Evolutionary conservation across 75 land plant species (phyloP), one percentile per base, ranked within the genome.

Genomic region (Selaginella tamariscina): DNA sequence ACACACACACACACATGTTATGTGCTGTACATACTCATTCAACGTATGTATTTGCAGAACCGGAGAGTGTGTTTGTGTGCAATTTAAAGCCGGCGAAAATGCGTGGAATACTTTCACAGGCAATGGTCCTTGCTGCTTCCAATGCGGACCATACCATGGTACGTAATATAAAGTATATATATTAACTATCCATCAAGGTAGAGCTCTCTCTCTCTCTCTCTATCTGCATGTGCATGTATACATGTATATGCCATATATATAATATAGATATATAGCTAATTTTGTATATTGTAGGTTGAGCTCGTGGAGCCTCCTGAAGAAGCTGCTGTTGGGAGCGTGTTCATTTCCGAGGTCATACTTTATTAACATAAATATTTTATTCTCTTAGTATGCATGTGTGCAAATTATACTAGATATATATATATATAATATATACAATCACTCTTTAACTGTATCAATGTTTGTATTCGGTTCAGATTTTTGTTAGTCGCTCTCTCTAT

Each of bases 91-190:
- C 99, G 29, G 99, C 90, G 33, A 68, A 72, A 59, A 90, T 94
- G 99, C 39, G 99, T 29, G 99, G 99, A 0, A 82, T 94, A 11
- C 85, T 85, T 66, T 94, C 99, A 21, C 96, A 94, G 20, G 99
- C 99, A 11, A 94, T 94, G 99, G 96, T 94, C 57, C 81, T 90
- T 73, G 91, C 91, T 59, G 96, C 96, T 74, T 83, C 86, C 0
- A 79, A 82, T 71, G 74, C 72, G 65, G 98, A 94, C 29, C 84
- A 84, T 68, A 86, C 96, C 24, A 82, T 75, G 72, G 93, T 88
- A 76, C 1, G 27, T 1, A 2, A 27, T 15, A 1, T 24, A 27
- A 64, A 67, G 70, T 32, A 28, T 65, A 5, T 24, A 18, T 65
- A 65, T 2, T 24, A 27, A 27, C 2, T 5, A 57, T 2, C 20